Conservation (phyloP, 1,139 yeast genomes). For the Lodderomyces theae region DNA sequence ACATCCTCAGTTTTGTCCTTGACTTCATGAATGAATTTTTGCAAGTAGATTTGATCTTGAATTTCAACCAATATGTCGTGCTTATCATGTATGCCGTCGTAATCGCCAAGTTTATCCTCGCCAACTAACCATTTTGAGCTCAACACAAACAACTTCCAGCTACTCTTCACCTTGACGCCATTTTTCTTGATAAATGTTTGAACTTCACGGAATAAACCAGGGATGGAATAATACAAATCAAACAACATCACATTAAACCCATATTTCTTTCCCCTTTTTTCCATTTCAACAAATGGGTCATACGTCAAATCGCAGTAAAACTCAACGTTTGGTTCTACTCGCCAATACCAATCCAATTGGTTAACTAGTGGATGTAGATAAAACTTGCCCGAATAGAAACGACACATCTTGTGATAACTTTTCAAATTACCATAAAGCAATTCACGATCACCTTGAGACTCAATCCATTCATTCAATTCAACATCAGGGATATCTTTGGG, state of each 20-base stretch:
- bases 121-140: constrained; percentile 29
- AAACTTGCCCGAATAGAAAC: constrained; percentile 75
- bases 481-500: constrained; percentile 24
- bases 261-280: constrained; percentile 61
- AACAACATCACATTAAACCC: constrained; percentile 78
- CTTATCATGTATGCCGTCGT: constrained; percentile 9
- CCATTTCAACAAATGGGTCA: constrained; percentile 87
- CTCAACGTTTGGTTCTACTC: constrained; percentile 88
- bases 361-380: constrained; percentile 69
- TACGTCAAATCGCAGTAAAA: constrained; percentile 87
- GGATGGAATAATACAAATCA: constrained; percentile 77
- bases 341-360: constrained; percentile 85
- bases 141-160: constrained; percentile 57
- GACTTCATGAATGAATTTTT: constrained; percentile 20
- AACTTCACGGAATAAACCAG: constrained; percentile 73
- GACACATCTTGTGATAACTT: constrained; percentile 70
- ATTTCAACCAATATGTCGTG: constrained; percentile 26
- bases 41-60: constrained; percentile 27
- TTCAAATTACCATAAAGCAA: constrained; percentile 78
- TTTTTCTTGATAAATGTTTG: constrained; percentile 51
- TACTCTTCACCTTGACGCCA: constrained; percentile 47
- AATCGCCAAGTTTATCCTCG: constrained; percentile 6
- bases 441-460: constrained; percentile 74
- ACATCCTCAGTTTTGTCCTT: constrained; percentile 21
- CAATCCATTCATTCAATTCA: constrained; percentile 52